phyloP scores from a whole-genome alignment of 2,329 filamentous ascomycete genomes.

The Colletotrichum coccodes region DNA sequence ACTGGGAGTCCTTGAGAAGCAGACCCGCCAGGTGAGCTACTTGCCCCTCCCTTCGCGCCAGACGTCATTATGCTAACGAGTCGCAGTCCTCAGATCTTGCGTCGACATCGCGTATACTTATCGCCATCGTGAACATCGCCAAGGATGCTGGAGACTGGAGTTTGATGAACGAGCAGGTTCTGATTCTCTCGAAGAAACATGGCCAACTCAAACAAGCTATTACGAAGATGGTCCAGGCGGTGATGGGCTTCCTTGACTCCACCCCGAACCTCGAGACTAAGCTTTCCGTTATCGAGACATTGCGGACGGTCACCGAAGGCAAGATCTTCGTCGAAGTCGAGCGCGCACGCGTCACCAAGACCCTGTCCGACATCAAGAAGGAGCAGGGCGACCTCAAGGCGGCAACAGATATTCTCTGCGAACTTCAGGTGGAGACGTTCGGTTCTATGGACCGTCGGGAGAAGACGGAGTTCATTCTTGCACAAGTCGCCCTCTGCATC shows the following conservation, averaged over 20 bases:
- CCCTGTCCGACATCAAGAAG: slow-evolving; percentile 98
- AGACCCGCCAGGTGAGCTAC: slow-evolving; percentile 85
- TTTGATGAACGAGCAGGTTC: slow-evolving; percentile 94
- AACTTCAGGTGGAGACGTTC: slow-evolving; percentile 98
- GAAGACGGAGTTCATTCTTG: slow-evolving; percentile 98
- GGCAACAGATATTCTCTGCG: slow-evolving; percentile 92
- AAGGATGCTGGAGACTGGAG: slow-evolving; percentile 94
- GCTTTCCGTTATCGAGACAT: slow-evolving; percentile 91
- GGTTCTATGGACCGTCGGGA: slow-evolving; percentile 97
- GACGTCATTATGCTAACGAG: slow-evolving; percentile 38
- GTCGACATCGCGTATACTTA: slow-evolving; percentile 88
- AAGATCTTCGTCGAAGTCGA: slow-evolving; percentile 99
- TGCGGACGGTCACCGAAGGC: slow-evolving; percentile 96
- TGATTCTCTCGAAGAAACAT: slow-evolving; percentile 98
- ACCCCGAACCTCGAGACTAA: slow-evolving; percentile 89
- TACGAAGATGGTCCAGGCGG: slow-evolving; percentile 98
- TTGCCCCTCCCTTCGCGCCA: slow-evolving; percentile 18
- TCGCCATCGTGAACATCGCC: slow-evolving; percentile 92
- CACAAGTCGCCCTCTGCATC: slow-evolving; percentile 94
- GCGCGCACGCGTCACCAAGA: slow-evolving; percentile 92
- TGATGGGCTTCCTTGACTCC: slow-evolving; percentile 90
- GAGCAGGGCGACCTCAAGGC: slow-evolving; percentile 90
- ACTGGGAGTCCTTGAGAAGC: slow-evolving; percentile 91
- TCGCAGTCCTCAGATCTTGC: slow-evolving; percentile 90
- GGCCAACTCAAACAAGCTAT: slow-evolving; percentile 99